Evolutionary conservation across 176 grass and related monocot genomes (phyloP).

Genomic region (Oryza glaberrima): DNA sequence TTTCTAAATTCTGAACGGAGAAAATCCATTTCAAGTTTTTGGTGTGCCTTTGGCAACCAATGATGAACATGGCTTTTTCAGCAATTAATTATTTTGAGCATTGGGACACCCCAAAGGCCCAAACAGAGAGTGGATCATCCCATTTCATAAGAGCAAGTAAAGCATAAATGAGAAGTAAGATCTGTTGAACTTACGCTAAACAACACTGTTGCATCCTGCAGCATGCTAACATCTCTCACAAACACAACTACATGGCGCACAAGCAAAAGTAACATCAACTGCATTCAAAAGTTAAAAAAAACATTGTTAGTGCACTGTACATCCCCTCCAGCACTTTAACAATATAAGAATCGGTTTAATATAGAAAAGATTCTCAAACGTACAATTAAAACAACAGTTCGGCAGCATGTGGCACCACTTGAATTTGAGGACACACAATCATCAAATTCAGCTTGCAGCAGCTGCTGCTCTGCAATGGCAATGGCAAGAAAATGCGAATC

Average conservation of each 20-base stretch:
- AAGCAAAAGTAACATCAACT: slow-evolving; percentile 91
- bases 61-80: background rate
- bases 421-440: slow-evolving; percentile 67
- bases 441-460: slow-evolving; percentile 83
- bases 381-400: slow-evolving; percentile 82
- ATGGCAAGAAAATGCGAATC: slow-evolving; percentile 92
- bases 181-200: slow-evolving; percentile 73
- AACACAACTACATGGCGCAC: slow-evolving; percentile 81
- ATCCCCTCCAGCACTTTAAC: background rate
- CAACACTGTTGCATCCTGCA: slow-evolving; percentile 75
- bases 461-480: slow-evolving; percentile 87
- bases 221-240: slow-evolving; percentile 73
- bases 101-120: background rate
- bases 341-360: background rate
- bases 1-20: background rate
- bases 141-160: slow-evolving; percentile 18
- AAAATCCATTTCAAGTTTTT: slow-evolving; percentile 18
- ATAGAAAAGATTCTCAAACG: background rate
- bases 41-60: background rate
- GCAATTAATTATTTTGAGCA: slow-evolving; percentile 8
- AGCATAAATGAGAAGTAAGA: background rate
- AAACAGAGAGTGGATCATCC: background rate
- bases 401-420: slow-evolving; percentile 66
- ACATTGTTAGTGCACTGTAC: background rate
- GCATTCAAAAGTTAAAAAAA: slow-evolving; percentile 11